Evolutionary conservation across 2,329 filamentous ascomycete species (phyloP).

Genomic region (Cercospora sp.): DNA sequence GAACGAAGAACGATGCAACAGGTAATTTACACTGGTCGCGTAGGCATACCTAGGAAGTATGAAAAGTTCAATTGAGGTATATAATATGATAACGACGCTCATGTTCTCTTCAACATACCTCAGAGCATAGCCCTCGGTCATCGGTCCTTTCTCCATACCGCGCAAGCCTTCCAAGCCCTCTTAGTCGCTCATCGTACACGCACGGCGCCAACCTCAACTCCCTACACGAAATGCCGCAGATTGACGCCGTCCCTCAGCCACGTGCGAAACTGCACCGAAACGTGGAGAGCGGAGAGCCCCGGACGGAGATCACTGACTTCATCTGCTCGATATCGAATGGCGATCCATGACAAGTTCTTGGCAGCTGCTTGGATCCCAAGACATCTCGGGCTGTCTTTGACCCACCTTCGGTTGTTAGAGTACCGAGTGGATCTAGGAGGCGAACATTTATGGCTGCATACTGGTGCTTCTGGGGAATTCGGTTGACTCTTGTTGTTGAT

Average conservation of each 20-base stretch:
- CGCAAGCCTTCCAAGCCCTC: not conserved
- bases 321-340: not conserved
- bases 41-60: not conserved
- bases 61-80: not conserved
- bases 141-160: not conserved
- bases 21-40: not conserved
- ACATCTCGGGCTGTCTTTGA: conserved; percentile 1
- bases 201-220: not conserved
- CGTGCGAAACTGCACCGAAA: not conserved
- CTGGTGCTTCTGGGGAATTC: not conserved
- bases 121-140: not conserved
- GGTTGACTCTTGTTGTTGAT: not conserved
- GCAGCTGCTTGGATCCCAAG: not conserved
- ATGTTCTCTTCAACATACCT: not conserved
- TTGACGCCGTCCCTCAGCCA: not conserved
- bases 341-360: not conserved
- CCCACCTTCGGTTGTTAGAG: not conserved
- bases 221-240: not conserved
- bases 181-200: not conserved
- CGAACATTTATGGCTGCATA: not conserved
- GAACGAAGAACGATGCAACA: not conserved
- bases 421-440: not conserved
- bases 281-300: not conserved
- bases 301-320: not conserved
- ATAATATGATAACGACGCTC: not conserved